Evolutionary conservation across 129 eudicot genomes (phyloP).

Genomic region (Flaveria bidentis): DNA sequence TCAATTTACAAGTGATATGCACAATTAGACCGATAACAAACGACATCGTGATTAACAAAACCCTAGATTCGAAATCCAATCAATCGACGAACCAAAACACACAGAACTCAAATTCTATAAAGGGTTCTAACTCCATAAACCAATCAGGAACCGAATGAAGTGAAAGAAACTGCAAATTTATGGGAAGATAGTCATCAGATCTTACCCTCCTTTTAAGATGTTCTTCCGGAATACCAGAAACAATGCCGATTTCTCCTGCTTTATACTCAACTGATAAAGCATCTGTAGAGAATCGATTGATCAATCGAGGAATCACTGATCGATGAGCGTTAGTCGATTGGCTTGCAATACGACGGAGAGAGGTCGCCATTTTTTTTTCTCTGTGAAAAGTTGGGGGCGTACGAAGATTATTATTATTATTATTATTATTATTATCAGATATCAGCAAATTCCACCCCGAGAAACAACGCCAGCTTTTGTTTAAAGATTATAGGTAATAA

Average conservation of each 20-base stretch:
- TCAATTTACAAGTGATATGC: neutral
- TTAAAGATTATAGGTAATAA: no score
- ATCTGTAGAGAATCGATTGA: constrained; percentile 52
- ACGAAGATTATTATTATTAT: neutral
- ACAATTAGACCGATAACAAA: neutral
- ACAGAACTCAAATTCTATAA: neutral
- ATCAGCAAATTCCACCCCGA: neutral
- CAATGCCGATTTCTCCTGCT: constrained; percentile 70
- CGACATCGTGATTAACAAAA: neutral
- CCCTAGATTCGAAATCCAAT: constrained; percentile 24
- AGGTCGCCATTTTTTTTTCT: constrained; percentile 53
- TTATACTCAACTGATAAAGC: constrained; percentile 54
- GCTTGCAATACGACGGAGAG: constrained; percentile 50
- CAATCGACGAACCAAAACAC: constrained; percentile 1
- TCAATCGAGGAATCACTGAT: constrained; percentile 30
- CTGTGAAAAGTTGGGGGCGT: neutral
- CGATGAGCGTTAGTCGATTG: constrained; percentile 31
- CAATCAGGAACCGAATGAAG: neutral
- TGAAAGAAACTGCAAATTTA: neutral
- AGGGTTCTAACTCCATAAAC: neutral
- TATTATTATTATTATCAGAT: neutral
- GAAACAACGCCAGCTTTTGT: neutral
- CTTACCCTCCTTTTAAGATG: constrained; percentile 65
- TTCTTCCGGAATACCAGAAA: constrained; percentile 77
- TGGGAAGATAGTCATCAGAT: neutral